phyloP scores from a whole-genome alignment of 192 early-diverging fungal species.

The Coemansia sp. region DNA sequence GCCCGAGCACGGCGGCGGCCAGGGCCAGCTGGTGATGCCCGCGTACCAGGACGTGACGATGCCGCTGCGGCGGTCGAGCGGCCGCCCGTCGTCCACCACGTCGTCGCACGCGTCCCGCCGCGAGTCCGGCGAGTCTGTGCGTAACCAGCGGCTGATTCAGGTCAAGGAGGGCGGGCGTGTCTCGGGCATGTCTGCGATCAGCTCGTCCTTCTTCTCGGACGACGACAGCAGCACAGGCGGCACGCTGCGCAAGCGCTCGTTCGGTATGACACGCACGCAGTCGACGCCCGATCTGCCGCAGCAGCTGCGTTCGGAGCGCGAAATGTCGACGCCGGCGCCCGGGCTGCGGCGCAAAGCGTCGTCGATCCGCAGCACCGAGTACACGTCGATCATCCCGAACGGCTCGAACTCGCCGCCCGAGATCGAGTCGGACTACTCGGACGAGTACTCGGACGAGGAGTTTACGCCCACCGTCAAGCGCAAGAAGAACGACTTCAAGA shows the following conservation, averaged over 20 bases:
- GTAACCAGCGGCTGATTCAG: slow-evolving; percentile 15
- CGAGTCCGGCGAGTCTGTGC: slow-evolving; percentile 2
- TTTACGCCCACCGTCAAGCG: slow-evolving; percentile 40
- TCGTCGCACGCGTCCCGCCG: neutral
- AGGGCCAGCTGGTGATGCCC: slow-evolving; percentile 36
- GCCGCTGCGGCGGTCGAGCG: slow-evolving; percentile 39
- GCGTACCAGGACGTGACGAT: slow-evolving; percentile 40
- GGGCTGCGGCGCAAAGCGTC: slow-evolving; percentile 6
- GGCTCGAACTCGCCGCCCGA: slow-evolving; percentile 45
- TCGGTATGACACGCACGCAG: slow-evolving; percentile 20
- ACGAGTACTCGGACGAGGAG: slow-evolving; percentile 52
- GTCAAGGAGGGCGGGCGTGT: slow-evolving; percentile 14
- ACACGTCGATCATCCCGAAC: slow-evolving; percentile 38
- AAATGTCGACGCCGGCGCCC: slow-evolving; percentile 1
- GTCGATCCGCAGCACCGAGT: slow-evolving; percentile 26
- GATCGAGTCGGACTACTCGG: slow-evolving; percentile 49
- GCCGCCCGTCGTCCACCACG: neutral
- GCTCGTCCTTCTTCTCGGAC: slow-evolving; percentile 48
- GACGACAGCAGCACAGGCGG: slow-evolving; percentile 25
- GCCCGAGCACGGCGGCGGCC: slow-evolving; percentile 37
- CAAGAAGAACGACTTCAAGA: slow-evolving; percentile 47
- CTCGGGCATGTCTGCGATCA: slow-evolving; percentile 39
- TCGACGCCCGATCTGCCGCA: slow-evolving; percentile 31
- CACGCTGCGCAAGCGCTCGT: neutral
- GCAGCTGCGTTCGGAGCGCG: slow-evolving; percentile 10